Evolutionary conservation across 441 rosid species (phyloP).

Genomic region (Sinapis alba): DNA sequence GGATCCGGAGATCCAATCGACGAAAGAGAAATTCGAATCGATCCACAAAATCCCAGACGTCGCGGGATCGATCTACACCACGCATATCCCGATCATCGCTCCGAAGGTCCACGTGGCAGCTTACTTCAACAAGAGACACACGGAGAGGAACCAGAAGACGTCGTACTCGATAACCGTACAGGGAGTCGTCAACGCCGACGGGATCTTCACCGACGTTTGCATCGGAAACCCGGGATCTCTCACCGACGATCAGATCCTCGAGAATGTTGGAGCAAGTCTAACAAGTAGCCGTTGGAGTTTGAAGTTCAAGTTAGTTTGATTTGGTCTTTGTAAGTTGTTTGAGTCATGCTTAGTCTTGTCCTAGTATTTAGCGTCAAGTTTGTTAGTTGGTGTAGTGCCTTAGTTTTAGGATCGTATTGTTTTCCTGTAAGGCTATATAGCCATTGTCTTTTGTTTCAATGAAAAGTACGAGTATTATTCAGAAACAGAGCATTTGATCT

Average conservation of each 20-base stretch:
- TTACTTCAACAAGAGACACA: conserved; percentile 78
- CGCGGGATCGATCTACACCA: conserved; percentile 85
- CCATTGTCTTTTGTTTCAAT: too few relatives aligned
- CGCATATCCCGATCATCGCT: conserved; percentile 78
- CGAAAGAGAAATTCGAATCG: conserved; percentile 53
- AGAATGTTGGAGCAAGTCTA: too few relatives aligned
- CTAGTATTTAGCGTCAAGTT: too few relatives aligned
- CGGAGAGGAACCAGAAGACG: conserved; percentile 84
- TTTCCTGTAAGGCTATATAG: too few relatives aligned
- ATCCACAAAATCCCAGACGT: conserved; percentile 64
- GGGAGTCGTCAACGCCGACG: conserved; percentile 75
- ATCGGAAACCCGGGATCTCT: conserved; percentile 93
- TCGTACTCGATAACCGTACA: conserved; percentile 90
- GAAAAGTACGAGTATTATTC: too few relatives aligned
- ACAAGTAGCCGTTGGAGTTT: too few relatives aligned
- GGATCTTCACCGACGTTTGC: conserved; percentile 76
- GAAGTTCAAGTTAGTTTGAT: too few relatives aligned
- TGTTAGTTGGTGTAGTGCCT: too few relatives aligned
- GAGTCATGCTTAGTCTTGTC: too few relatives aligned
- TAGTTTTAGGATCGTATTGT: too few relatives aligned
- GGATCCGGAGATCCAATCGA: conserved; percentile 43
- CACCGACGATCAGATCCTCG: conserved; percentile 70
- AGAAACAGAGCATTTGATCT: too few relatives aligned
- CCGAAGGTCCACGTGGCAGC: conserved; percentile 70
- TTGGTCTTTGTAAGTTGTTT: too few relatives aligned